Conservation (phyloP, 768 basidiomycete genomes). For the Auricularia auricula-judae region DNA sequence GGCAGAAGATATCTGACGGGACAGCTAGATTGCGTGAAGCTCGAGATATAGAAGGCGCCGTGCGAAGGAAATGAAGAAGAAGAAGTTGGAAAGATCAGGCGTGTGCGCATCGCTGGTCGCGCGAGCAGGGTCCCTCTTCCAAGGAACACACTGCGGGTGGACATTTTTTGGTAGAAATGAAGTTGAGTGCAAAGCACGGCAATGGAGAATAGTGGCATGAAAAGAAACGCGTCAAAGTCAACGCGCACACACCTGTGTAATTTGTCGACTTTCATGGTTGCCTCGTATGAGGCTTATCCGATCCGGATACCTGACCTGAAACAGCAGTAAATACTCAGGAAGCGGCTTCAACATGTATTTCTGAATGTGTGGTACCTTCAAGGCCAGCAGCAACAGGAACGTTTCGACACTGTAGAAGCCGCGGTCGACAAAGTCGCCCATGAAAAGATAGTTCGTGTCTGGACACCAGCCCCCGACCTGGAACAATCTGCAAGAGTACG, state of each 20-base stretch:
- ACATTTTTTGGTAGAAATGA: too few relatives aligned
- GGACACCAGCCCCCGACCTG: constrained; percentile 87
- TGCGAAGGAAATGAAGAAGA: too few relatives aligned
- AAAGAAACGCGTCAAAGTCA: too few relatives aligned
- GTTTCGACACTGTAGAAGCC: constrained; percentile 97
- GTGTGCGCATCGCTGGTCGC: too few relatives aligned
- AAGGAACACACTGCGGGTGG: too few relatives aligned
- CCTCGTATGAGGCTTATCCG: constrained; percentile 94
- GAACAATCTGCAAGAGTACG: constrained; percentile 90
- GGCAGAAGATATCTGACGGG: too few relatives aligned
- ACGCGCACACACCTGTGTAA: constrained; percentile 49
- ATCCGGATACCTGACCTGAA: constrained; percentile 79
- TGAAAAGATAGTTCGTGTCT: constrained; percentile 91
- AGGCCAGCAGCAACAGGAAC: constrained; percentile 83
- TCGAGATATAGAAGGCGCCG: too few relatives aligned
- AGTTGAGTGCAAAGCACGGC: too few relatives aligned
- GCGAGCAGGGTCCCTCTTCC: too few relatives aligned
- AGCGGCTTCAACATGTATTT: not conserved
- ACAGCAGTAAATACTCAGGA: constrained; percentile 1
- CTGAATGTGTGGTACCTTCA: constrained; percentile 42
- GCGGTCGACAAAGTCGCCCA: constrained; percentile 97
- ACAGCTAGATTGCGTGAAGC: too few relatives aligned
- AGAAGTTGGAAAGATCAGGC: too few relatives aligned
- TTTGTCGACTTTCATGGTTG: constrained; percentile 96
- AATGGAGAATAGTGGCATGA: too few relatives aligned